Evolutionary conservation across 106 monocot genomes (phyloP), one percentile per base, ranked within the genome.

Genomic region (Triglochin maritima): DNA sequence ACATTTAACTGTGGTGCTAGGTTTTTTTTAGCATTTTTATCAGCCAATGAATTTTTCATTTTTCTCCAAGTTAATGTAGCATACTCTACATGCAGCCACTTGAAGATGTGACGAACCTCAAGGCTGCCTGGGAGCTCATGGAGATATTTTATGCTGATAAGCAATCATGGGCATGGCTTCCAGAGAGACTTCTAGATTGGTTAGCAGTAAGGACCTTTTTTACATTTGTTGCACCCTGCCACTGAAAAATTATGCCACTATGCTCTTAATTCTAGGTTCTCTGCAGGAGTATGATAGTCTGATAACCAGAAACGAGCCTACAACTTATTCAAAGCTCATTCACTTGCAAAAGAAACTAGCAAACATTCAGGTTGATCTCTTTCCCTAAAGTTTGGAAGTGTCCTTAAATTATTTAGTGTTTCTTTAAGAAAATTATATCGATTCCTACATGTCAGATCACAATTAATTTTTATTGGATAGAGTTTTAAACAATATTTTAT

Each of bases 101-200:
- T 50, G 78, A 78, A 69, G 76, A 84, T 64, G 76, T 86, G 41
- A 86, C 77, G 16, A 76, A 65, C 74, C 72, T 86, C 65, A 93
- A 80, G 80, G 93, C 83, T 78, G 89, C 89, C 43, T 93, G 93
- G 93, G 72, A 89, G 66, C 70, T 93, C 65, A 70, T 93, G 81
- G 85, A 83, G 69, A 86, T 89, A 66, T 94, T 88, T 81, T 96
- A 85, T 81, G 90, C 87, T 6, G 87, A 95, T 79, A 95, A 70
- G 53, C 78, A 81, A 65, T 81, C 83, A 62, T 62, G 67, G 50
- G 56, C 81, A 56, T 87, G 90, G 90, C 79, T 96, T 83, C 90
- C 90, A 49, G 95, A 87, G 70, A 51, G 81, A 9, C 81, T 96
- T 73, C 87, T 83, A 63, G 95, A 96, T 78, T 96, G 95, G 95